Conservation (phyloP, 768 basidiomycete species). For the Collybiopsis luxurians region DNA sequence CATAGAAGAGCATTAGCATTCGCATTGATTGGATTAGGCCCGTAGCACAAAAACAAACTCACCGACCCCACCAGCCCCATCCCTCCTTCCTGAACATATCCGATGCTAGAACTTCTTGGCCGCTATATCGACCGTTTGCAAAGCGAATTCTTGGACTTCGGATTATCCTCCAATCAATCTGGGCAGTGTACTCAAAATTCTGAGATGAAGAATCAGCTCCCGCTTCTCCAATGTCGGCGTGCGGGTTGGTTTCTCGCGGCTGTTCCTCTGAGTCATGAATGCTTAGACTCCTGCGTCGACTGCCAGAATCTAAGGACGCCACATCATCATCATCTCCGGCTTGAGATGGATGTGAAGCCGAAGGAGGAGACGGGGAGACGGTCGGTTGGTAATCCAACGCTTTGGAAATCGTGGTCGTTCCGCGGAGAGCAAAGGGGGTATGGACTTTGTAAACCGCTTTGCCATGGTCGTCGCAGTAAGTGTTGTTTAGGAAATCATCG, state of each 20-base stretch:
- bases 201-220: too few relatives aligned
- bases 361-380: not conserved
- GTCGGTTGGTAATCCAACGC: not conserved
- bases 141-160: slow-evolving; percentile 28
- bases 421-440: not conserved
- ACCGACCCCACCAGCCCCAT: slow-evolving; percentile 21
- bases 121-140: slow-evolving; percentile 18
- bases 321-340: not conserved
- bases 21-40: not conserved
- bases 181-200: slow-evolving; percentile 17
- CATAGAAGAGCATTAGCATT: not conserved
- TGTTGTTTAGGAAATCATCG: not conserved
- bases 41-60: not conserved
- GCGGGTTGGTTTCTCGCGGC: too few relatives aligned
- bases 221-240: too few relatives aligned
- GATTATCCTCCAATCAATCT: slow-evolving; percentile 30
- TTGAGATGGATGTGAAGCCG: not conserved
- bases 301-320: slow-evolving; percentile 12
- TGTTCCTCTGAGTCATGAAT: too few relatives aligned
- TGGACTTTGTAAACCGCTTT: not conserved
- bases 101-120: slow-evolving; percentile 19
- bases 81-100: slow-evolving; percentile 24
- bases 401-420: not conserved
- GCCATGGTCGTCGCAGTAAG: not conserved
- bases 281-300: slow-evolving; percentile 12